These are phyloP conservation scores for Aphanomyces cochlioides DNA, from an alignment of 352 stramenopile species.

Conservation along the genomic window DNA sequence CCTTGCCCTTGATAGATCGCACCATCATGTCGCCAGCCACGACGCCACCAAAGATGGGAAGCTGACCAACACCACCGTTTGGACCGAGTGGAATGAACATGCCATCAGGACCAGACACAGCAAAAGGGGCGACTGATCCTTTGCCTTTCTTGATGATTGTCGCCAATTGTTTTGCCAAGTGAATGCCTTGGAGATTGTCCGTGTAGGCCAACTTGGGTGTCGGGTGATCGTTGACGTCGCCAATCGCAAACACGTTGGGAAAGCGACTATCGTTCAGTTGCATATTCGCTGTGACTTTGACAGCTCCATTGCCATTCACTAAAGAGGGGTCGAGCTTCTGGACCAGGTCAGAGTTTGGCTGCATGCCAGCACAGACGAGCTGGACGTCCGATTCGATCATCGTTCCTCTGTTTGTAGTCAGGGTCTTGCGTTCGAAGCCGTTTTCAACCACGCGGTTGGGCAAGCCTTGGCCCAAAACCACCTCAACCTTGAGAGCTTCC, in stretches of 20 bases:
- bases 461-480: conserved; percentile 55
- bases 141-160: conserved; percentile 15
- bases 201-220: conserved; percentile 25
- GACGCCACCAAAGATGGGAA: conserved; percentile 48
- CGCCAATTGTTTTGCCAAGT: conserved; percentile 5
- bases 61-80: conserved; percentile 48
- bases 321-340: conserved; percentile 43
- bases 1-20: conserved; percentile 44
- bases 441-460: conserved; percentile 40
- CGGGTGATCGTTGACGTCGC: conserved; percentile 19
- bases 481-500: conserved; percentile 42
- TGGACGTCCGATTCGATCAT: conserved; percentile 54
- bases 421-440: conserved; percentile 39
- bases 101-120: background rate
- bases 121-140: conserved; percentile 2
- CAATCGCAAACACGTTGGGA: conserved; percentile 39
- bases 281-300: conserved; percentile 49
- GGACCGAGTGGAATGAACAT: conserved; percentile 50
- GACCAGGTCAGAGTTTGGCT: conserved; percentile 34
- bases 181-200: conserved; percentile 14
- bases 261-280: conserved; percentile 49
- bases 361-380: conserved; percentile 45
- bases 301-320: conserved; percentile 35
- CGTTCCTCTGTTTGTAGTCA: conserved; percentile 48
- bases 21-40: conserved; percentile 55